These are phyloP conservation scores for Lactarius evosmus DNA, from an alignment of 768 basidiomycete genomes.

Conservation along the genomic window DNA sequence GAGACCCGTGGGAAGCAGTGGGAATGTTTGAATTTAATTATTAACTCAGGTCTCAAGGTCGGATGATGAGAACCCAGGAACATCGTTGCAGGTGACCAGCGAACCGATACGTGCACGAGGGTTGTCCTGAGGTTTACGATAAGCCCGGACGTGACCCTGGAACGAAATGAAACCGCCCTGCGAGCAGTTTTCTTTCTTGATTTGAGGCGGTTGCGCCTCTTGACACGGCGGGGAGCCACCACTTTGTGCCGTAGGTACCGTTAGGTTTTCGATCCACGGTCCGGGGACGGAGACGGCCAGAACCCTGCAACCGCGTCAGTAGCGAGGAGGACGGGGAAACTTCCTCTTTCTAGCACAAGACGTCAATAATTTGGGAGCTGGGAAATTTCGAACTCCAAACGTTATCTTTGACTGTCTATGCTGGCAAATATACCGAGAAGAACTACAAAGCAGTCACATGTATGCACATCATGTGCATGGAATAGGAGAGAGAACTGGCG, in stretches of 20 bases:
- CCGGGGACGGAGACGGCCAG: slow-evolving; percentile 1
- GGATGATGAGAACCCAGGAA: slow-evolving; percentile 10
- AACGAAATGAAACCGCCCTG: background rate
- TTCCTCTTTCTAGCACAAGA: background rate
- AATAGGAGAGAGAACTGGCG: no score
- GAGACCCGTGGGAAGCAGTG: background rate
- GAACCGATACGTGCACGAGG: background rate
- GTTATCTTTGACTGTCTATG: background rate
- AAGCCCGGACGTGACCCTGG: background rate
- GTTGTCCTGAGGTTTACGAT: slow-evolving; percentile 4
- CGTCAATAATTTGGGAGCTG: background rate
- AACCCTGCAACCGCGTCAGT: no score
- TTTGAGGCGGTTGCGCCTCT: background rate
- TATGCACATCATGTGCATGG: background rate
- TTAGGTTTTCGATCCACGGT: slow-evolving; percentile 15
- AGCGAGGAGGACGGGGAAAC: background rate
- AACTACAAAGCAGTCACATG: background rate
- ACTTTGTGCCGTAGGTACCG: background rate
- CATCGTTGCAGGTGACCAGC: slow-evolving; percentile 6
- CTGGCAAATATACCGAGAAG: no score
- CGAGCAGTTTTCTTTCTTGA: background rate
- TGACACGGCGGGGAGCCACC: background rate
- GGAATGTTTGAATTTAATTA: background rate
- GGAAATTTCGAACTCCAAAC: background rate
- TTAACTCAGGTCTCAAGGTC: background rate